Evolutionary conservation across 331 rosid species (phyloP).

Genomic region (Cydonia oblonga): DNA sequence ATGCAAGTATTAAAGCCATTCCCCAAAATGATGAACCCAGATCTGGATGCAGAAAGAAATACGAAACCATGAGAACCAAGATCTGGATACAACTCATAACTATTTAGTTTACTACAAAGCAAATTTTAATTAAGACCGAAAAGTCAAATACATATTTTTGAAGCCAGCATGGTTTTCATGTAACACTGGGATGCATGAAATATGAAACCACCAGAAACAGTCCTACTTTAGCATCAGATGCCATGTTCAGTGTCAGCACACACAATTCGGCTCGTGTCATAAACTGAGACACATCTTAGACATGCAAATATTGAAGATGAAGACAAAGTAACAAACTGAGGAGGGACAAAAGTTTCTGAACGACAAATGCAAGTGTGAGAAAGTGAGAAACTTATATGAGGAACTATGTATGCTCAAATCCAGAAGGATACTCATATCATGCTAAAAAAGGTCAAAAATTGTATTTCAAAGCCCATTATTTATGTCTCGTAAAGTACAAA

Average conservation of each 20-base stretch:
- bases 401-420: background rate
- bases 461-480: background rate
- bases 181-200: background rate
- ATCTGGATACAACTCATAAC: background rate
- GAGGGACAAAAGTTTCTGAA: background rate
- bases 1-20: conserved; percentile 81
- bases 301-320: background rate
- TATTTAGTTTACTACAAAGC: background rate
- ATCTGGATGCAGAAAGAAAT: conserved; percentile 38
- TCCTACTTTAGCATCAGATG: background rate
- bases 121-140: background rate
- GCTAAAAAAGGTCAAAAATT: background rate
- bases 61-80: background rate
- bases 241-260: background rate
- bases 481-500: background rate
- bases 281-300: background rate
- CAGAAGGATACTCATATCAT: background rate
- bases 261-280: background rate
- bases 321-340: background rate
- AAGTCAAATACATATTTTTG: background rate
- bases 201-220: background rate
- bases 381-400: background rate
- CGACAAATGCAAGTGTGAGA: background rate
- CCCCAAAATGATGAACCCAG: conserved; percentile 99
- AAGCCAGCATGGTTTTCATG: background rate